Base-by-base conservation (phyloP, 1,284 basidiomycete species). In the Xerocomus cyaneibrunnescens region DNA sequence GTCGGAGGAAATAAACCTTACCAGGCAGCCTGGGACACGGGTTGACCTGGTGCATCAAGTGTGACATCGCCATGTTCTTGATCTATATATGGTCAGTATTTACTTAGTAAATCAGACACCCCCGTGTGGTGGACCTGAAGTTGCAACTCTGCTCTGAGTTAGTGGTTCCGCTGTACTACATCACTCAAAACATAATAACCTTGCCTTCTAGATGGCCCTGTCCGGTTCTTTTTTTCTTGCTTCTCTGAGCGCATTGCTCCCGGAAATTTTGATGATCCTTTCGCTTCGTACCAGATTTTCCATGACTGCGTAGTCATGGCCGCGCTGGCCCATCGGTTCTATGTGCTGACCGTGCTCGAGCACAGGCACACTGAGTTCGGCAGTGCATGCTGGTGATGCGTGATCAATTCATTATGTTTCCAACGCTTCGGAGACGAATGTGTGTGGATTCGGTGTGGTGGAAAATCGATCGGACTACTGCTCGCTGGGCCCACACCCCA, bases 261-360 rank as follows among this genome's bases (percentile, higher is more conserved):
- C 1, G 92, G 92, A 45, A 81, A 72, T 56, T 94, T 94, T 65
- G 92, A 96, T 72, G 79, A 81, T 65, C 78, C 94, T 59, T 82
- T 87, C 49, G 79, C 87, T 1, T 92, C 87, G 28, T 92, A 94
- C 74, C 87, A 89, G 70, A 88, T 94, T 62, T 96, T 97, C 71
- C 94, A 96, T 66, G 65, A 83, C 58, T 86, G 84, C 64, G 92
- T 95, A 23, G 76, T 95, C 40, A 68, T 84, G 22, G 94, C 90
- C 2, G 90, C 89, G 12, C 73, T 88, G 55, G 77, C 83, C 32
- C 91, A 94, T 67, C 94, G 90, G 71, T 66, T 70, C 39, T 79
- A 80, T 59, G 72, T 87, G 49, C 62, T 84, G 58, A 77, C 74
- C 21, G 76, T 75, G 36, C 76, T 87, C 60, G 68, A 79, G 52